Evolutionary conservation across 1,284 basidiomycete genomes (phyloP), one percentile per base, ranked within the genome.

Genomic region (Ganoderma sp.): DNA sequence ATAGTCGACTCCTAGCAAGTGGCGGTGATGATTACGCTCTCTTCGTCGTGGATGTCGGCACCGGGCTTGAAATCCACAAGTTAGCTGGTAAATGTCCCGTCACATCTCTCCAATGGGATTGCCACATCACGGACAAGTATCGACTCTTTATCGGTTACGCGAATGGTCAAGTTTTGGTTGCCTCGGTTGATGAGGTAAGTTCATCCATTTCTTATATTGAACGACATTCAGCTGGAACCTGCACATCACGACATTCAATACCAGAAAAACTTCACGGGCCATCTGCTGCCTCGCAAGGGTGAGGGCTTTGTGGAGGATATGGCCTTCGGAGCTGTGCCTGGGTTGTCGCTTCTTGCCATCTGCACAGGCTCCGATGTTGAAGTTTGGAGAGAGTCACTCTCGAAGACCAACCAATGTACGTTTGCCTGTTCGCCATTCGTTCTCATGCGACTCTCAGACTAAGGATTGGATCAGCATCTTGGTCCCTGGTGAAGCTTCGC

Each of bases 81-180:
- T 19, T 61, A 8, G 8, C 14, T 12, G 39, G 59, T 17, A 41
- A n/a, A 42, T 17, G 34, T 43, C 34, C 59, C 12, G 59, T 61
- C 12, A 61, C 59, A 22, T 14, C 37, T 3, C 39, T 61, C 15
- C 14, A 22, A 22, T 61, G 59, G 59, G 59, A 22, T 19, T 61
- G 10, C 14, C 19, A 2, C 3, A 12, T 12, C 10, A 43, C 19
- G n/a, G n/a, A 25, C 5, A 28, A n/a, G 8, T 61, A 61, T 43
- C 59, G 22, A 22, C 59, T 61, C 34, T 61, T 61, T n/a, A 25
- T 61, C 9, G 59, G 59, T n/a, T 61, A 61, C 41, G 59, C 59
- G n/a, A 61, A 37, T 25, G 59, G 59, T 10, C 8, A 61, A 25
- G 59, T 61, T 34, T 17, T 39, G 15, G 39, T 61, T 61, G 39